Conservation (phyloP, 169 alveolate species). For the Theileria annulata region DNA sequence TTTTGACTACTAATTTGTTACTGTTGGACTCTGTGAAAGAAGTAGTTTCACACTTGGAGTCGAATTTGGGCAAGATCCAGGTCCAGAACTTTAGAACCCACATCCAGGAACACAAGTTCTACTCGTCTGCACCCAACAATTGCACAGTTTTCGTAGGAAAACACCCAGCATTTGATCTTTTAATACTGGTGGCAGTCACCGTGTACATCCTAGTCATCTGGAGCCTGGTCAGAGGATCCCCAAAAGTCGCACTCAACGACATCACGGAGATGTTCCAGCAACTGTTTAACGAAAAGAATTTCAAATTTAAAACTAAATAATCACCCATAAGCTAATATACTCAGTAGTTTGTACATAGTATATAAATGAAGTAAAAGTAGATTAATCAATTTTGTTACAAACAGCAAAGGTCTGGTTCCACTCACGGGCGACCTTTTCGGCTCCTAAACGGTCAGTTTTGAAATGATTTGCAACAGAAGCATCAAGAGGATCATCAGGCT, state of each 20-base stretch:
- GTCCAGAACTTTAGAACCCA: conserved; percentile 22
- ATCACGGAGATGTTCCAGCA: not conserved
- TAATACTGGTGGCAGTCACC: not conserved
- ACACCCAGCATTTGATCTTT: conserved; percentile 35
- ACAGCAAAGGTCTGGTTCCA: conserved; percentile 89
- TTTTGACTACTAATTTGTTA: conserved; percentile 19
- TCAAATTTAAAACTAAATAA: conserved; percentile 1
- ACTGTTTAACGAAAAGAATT: not conserved
- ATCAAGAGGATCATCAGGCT: conserved; percentile 98
- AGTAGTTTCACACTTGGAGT: conserved; percentile 9
- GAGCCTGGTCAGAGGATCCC: conserved; percentile 48
- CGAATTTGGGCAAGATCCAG: not conserved
- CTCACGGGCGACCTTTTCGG: conserved; percentile 89
- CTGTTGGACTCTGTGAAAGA: conserved; percentile 17
- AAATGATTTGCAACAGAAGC: conserved; percentile 94
- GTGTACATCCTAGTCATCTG: conserved; percentile 48
- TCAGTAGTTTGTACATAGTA: too few species aligned
- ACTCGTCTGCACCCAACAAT: conserved; percentile 3
- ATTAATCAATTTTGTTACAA: conserved; percentile 42
- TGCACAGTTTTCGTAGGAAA: conserved; percentile 18
- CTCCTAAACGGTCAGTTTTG: conserved; percentile 88
- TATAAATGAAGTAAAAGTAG: not conserved
- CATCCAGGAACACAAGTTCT: conserved; percentile 19
- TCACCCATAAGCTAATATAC: not conserved
- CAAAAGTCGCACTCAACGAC: conserved; percentile 39